Evolutionary conservation across 495 filamentous ascomycete genomes (phyloP).

Genomic region (Podospora anserina): DNA sequence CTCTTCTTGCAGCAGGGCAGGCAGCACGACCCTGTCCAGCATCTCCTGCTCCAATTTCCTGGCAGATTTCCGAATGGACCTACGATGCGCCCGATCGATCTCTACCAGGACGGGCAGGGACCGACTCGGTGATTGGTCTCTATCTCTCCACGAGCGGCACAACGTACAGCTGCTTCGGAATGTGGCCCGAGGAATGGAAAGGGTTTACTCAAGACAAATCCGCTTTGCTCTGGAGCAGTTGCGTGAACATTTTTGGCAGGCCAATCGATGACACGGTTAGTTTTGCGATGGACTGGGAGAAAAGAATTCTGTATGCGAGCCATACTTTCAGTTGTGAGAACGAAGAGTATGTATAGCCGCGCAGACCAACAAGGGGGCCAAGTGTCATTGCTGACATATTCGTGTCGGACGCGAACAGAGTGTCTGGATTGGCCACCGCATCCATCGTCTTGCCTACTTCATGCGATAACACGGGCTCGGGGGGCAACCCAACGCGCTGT

Average conservation of each 20-base stretch:
- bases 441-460: not conserved
- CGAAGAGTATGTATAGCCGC: not conserved
- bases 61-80: not conserved
- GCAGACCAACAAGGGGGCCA: not conserved
- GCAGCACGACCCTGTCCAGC: not conserved
- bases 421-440: not conserved
- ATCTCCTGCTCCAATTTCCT: not conserved
- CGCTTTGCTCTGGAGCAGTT: not conserved
- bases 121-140: not conserved
- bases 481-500: not conserved
- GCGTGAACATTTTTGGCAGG: conserved; percentile 1
- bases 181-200: conserved; percentile 2
- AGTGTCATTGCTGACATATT: not conserved
- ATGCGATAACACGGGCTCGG: not conserved
- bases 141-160: not conserved
- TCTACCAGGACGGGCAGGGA: not conserved
- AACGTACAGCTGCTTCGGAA: conserved; percentile 6
- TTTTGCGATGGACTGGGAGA: conserved; percentile 5
- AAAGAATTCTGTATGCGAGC: not conserved
- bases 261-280: not conserved
- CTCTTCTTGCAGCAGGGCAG: not conserved
- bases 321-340: not conserved
- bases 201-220: not conserved
- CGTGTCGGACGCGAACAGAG: not conserved
- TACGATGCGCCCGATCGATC: not conserved